Base-by-base conservation (phyloP, 2,329 filamentous ascomycete species). In the Penicillium vulpinum region DNA sequence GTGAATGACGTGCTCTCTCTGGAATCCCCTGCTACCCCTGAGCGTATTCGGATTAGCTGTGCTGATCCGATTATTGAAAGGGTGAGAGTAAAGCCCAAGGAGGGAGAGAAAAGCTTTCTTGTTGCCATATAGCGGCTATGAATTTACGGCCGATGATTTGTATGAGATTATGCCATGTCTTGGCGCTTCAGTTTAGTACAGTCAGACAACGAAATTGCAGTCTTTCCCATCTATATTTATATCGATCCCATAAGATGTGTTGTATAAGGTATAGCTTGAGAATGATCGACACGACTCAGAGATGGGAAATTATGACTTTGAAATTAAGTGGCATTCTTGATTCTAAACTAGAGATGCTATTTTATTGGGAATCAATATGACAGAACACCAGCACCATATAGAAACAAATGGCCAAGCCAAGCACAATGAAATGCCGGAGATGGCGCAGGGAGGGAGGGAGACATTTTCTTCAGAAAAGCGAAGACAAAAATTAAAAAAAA, bases 21-120 rank as follows among this genome's bases (percentile, higher is more conserved):
- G 55, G 69, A 77, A 54, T 81, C 80, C 57, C 81, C 81, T 21
- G 80, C 80, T 7, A 83, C 81, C 0, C 75, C 79, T 0, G 81
- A 83, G 65, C 75, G 76, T 29, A 76, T 83, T 48, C 72, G 81
- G 35, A 62, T 81, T 47, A 77, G 73, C 55, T 79, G 77, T 63
- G 73, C 70, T 44, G 77, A 79, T 68, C 77, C 77, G 24, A 78
- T 79, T 51, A 67, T 79, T 43, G 75, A 77, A 50, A 73, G 81
- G 59, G 83, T 81, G 4, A 75, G 81, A 51, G 77, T 88, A 43
- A 70, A 77, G 28, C 79, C 81, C 6, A 74, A 75, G 43, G 78
- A 81, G 44, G 83, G 80, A 4, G 78, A 77, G 61, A 80, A 85
- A 67, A 83, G 75, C 43, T 79, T 79, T 62, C 79, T 79, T 61